These are phyloP conservation scores for Cnidoscolus chayamansa DNA, from an alignment of 441 rosid genomes.

Conservation along the genomic window DNA sequence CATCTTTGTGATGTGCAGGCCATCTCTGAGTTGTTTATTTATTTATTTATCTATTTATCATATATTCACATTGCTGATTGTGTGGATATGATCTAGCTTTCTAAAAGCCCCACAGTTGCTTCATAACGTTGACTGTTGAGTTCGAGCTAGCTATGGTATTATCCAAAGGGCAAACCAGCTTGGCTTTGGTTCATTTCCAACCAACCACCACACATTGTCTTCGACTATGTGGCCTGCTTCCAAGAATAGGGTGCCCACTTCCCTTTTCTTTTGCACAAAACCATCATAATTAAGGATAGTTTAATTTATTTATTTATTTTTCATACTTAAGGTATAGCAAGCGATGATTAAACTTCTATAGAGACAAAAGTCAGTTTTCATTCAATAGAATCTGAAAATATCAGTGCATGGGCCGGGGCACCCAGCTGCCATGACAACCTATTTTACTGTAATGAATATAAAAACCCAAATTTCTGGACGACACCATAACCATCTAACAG, in stretches of 20 bases:
- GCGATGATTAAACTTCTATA: too few relatives aligned
- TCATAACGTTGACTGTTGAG: too few relatives aligned
- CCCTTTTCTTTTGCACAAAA: too few relatives aligned
- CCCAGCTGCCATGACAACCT: background rate
- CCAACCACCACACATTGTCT: background rate
- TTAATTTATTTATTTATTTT: too few relatives aligned
- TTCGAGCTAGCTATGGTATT: background rate
- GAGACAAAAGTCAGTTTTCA: too few relatives aligned
- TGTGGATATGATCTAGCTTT: background rate
- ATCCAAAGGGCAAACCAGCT: background rate
- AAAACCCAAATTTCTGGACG: slow-evolving; percentile 7
- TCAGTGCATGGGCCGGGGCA: background rate
- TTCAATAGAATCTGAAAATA: background rate
- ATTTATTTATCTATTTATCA: too few relatives aligned
- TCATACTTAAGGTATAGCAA: too few relatives aligned
- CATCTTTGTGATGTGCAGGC: background rate
- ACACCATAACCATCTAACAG: slow-evolving; percentile 10
- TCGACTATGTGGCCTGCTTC: background rate
- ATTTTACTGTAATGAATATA: background rate
- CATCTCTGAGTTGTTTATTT: background rate
- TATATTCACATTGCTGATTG: too few relatives aligned
- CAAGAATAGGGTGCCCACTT: too few relatives aligned
- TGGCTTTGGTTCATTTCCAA: background rate
- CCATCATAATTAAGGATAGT: too few relatives aligned
- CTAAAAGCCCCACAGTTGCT: background rate